Evolutionary conservation across 1,139 yeast genomes (phyloP).

Genomic region (Diutina scorzettiae): DNA sequence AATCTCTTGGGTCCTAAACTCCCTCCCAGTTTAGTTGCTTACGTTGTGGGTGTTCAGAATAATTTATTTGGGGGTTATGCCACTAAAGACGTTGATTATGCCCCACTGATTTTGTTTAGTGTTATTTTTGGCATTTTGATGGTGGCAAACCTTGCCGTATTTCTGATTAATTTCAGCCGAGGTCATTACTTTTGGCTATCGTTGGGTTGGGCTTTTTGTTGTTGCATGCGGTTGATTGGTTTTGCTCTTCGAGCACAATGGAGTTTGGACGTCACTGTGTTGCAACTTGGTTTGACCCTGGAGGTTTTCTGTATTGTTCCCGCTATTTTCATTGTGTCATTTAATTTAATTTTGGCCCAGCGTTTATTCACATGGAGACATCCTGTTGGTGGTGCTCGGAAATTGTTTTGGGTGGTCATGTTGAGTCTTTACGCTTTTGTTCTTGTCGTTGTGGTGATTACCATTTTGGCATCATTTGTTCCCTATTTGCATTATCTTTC

Average conservation of each 20-base stretch:
- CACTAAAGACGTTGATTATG: slow-evolving; percentile 31
- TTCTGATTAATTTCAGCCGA: slow-evolving; percentile 36
- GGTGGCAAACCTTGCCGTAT: slow-evolving; percentile 37
- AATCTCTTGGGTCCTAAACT: background rate
- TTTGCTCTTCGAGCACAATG: slow-evolving; percentile 50
- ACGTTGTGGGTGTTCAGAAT: slow-evolving; percentile 30
- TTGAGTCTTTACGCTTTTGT: slow-evolving; percentile 41
- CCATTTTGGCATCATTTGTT: slow-evolving; percentile 52
- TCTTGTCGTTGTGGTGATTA: slow-evolving; percentile 35
- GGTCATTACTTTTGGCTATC: slow-evolving; percentile 58
- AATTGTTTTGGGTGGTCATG: slow-evolving; percentile 45
- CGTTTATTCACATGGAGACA: slow-evolving; percentile 76
- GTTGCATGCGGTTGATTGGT: slow-evolving; percentile 44
- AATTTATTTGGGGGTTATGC: slow-evolving; percentile 64
- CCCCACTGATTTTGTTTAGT: slow-evolving; percentile 49
- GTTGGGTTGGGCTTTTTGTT: slow-evolving; percentile 42
- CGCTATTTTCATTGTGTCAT: slow-evolving; percentile 41
- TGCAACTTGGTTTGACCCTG: slow-evolving; percentile 46
- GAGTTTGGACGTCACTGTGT: slow-evolving; percentile 34
- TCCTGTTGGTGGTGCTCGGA: slow-evolving; percentile 58
- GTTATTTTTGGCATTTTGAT: slow-evolving; percentile 41
- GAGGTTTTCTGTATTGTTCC: slow-evolving; percentile 49
- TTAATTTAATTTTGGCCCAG: slow-evolving; percentile 61
- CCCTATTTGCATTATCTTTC: slow-evolving; percentile 49
- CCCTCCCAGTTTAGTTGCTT: slow-evolving; percentile 25